phyloP scores from a whole-genome alignment of 495 filamentous ascomycete species.

The Margaritispora aquatica region DNA sequence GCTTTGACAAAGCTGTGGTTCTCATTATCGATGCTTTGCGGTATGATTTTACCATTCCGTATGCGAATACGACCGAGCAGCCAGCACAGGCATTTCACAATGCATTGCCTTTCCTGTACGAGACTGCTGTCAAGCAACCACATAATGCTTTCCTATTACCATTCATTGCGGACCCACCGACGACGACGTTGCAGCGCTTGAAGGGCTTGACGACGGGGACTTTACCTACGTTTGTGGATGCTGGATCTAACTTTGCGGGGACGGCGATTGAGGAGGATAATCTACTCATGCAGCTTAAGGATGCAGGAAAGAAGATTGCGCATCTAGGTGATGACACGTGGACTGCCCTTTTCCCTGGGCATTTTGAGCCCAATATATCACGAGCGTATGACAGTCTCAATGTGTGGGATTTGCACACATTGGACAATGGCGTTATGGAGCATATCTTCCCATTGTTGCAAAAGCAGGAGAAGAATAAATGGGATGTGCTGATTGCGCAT shows the following conservation, averaged over 20 bases:
- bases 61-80: constrained; percentile 38
- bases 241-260: constrained; percentile 91
- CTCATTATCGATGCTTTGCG: constrained; percentile 90
- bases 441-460: constrained; percentile 78
- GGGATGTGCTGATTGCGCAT: constrained; percentile 92
- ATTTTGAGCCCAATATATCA: constrained; percentile 82
- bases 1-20: constrained; percentile 84
- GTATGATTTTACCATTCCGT: constrained; percentile 94
- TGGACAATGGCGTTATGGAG: constrained; percentile 93
- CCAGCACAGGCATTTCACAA: constrained; percentile 68
- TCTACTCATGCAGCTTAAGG: constrained; percentile 72
- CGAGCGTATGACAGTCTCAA: constrained; percentile 93
- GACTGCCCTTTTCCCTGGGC: constrained; percentile 84
- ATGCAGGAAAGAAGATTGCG: constrained; percentile 76
- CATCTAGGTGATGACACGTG: constrained; percentile 97
- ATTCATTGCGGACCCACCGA: constrained; percentile 97
- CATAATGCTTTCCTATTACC: constrained; percentile 82
- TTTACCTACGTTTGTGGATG: constrained; percentile 88
- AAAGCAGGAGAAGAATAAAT: constrained; percentile 54
- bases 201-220: constrained; percentile 96
- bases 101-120: constrained; percentile 77
- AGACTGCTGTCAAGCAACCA: constrained; percentile 65
- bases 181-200: constrained; percentile 82
- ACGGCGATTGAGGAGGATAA: constrained; percentile 98
- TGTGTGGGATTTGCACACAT: constrained; percentile 94